These are phyloP conservation scores for Thalassiosira hispida DNA, from an alignment of 352 stramenopile genomes.

Conservation along the genomic window DNA sequence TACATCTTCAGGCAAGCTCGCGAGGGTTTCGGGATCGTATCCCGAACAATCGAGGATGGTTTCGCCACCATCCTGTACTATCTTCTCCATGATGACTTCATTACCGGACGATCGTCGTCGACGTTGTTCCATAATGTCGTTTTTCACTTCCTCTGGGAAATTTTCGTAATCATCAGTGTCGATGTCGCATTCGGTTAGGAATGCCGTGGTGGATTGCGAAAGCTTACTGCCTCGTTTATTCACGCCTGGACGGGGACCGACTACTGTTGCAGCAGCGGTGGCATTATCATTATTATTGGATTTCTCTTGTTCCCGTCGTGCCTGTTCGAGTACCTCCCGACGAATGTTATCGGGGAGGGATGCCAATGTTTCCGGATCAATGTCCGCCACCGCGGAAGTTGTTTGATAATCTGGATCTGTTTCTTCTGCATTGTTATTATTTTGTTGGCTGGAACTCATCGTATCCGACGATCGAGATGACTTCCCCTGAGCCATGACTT, in stretches of 20 bases:
- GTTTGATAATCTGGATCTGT: not conserved
- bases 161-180: constrained; percentile 37
- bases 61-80: not conserved
- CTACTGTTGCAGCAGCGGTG: not conserved
- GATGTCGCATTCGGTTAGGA: constrained; percentile 26
- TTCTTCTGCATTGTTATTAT: not conserved
- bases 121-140: constrained; percentile 25
- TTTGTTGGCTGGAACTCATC: not conserved
- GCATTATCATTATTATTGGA: not conserved
- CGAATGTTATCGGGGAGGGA: constrained; percentile 44
- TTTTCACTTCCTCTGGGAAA: constrained; percentile 33
- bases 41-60: not conserved
- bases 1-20: constrained; percentile 43
- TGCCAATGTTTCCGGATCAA: constrained; percentile 43
- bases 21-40: constrained; percentile 39
- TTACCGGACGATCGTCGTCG: not conserved
- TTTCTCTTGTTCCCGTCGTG: constrained; percentile 2
- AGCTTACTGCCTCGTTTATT: not conserved
- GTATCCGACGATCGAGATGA: not conserved
- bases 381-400: constrained; percentile 3
- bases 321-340: constrained; percentile 34
- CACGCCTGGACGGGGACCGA: not conserved
- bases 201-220: constrained; percentile 14
- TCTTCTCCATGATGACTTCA: not conserved
- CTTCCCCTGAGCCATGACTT: constrained; percentile 23